Conservation (phyloP, 352 stramenopile species). For the Phytophthora uliginosa region DNA sequence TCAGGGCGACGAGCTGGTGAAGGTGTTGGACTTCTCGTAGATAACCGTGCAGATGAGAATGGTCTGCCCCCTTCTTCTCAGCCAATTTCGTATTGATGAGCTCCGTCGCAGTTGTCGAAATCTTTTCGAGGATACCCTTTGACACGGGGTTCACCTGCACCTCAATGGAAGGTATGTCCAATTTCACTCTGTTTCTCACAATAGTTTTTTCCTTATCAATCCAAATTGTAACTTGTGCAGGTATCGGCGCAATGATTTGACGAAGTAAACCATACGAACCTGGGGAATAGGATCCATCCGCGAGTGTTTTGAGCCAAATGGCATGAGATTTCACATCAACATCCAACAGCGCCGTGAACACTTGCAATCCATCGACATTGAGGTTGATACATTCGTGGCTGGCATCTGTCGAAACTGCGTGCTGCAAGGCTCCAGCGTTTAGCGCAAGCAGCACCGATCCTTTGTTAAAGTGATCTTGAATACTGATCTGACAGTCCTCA, state of each 20-base stretch:
- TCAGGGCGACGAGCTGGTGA: conserved; percentile 52
- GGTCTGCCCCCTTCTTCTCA: conserved; percentile 47
- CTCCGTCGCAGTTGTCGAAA: conserved; percentile 41
- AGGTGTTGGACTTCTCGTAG: conserved; percentile 28
- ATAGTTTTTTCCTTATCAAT: conserved; percentile 51
- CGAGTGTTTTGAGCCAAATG: conserved; percentile 70
- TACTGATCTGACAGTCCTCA: conserved; percentile 80
- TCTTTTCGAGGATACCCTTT: conserved; percentile 76
- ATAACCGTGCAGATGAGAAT: conserved; percentile 41
- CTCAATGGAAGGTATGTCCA: conserved; percentile 72
- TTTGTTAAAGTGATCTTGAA: conserved; percentile 80
- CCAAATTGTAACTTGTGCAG: conserved; percentile 63
- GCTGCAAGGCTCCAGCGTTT: conserved; percentile 63
- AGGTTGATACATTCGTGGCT: conserved; percentile 67
- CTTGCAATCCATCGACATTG: conserved; percentile 68
- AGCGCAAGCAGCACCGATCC: conserved; percentile 75
- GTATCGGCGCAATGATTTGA: conserved; percentile 78
- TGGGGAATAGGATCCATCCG: conserved; percentile 69
- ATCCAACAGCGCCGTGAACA: conserved; percentile 76
- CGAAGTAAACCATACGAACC: conserved; percentile 69
- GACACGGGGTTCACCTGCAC: conserved; percentile 56
- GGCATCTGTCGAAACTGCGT: conserved; percentile 62
- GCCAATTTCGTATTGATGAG: conserved; percentile 57
- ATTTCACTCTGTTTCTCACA: conserved; percentile 51
- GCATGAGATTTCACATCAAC: conserved; percentile 77